Evolutionary conservation across 2,329 filamentous ascomycete genomes (phyloP), one percentile per base, ranked within the genome.

Genomic region (Fusarium albidum): DNA sequence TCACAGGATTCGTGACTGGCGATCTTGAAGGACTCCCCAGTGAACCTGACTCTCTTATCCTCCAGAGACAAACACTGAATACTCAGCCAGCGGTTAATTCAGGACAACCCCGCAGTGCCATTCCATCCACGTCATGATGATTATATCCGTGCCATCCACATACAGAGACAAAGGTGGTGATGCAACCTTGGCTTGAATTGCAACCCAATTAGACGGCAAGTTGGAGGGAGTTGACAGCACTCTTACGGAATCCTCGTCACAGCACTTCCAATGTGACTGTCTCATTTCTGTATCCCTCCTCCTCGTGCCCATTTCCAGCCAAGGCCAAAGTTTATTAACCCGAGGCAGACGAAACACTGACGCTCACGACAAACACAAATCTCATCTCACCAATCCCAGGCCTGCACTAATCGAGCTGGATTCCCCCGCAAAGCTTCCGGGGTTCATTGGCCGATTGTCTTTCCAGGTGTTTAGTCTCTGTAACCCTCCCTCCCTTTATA

Each of bases 41-140:
- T 21, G 21, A 21, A 21, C 21, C 21, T 7, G 21, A 21, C 21
- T 21, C 40, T 54, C 43, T 55, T 32, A 31, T 11, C 17, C n/a
- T n/a, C n/a, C n/a, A n/a, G n/a, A n/a, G n/a, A n/a, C n/a, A n/a
- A n/a, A n/a, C n/a, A n/a, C n/a, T n/a, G 21, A 7, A 21, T 7
- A 21, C 4, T 21, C 21, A 21, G 21, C 21, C 21, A 21, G 21
- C 3, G 14, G 21, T 9, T 4, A 41, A 38, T 38, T 37, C 48
- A 44, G 12, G 11, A n/a, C 41, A 40, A 39, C 49, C 53, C 48
- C 43, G 53, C 48, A 57, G 4, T 42, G 34, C 13, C 35, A 45
- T 32, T 28, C 42, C 37, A 38, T 33, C 57, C 45, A 37, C 26
- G 50, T 59, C 57, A 59, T 50, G 33, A 46, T 59, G 49, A 54